Conservation (phyloP, 495 filamentous ascomycete species). For the Margaritispora aquatica region DNA sequence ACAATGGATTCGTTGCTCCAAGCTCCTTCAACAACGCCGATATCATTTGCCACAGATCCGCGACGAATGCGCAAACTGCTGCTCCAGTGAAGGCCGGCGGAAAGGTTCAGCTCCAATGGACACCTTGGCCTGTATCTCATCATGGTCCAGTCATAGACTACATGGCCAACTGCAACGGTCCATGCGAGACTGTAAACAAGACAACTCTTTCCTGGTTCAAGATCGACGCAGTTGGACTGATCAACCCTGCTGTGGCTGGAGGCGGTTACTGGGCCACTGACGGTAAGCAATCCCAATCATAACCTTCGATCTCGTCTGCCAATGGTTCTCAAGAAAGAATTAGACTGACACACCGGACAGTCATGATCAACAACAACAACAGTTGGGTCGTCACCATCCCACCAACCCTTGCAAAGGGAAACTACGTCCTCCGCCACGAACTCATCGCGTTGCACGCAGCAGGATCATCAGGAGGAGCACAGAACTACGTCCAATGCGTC, state of each 20-base stretch:
- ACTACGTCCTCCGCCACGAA: conserved; percentile 78
- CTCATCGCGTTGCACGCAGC: conserved; percentile 71
- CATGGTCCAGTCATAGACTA: conserved; percentile 71
- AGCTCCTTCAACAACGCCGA: conserved; percentile 31
- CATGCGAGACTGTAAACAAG: conserved; percentile 58
- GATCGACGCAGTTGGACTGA: conserved; percentile 56
- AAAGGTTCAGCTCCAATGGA: conserved; percentile 37
- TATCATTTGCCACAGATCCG: conserved; percentile 46
- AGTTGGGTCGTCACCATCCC: conserved; percentile 67
- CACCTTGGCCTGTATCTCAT: conserved; percentile 30
- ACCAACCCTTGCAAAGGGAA: conserved; percentile 52
- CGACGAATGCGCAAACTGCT: conserved; percentile 32
- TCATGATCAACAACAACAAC: conserved; percentile 61
- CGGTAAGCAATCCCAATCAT: no score
- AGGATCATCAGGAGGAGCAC: conserved; percentile 52
- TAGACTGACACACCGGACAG: not conserved
- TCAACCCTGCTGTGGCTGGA: conserved; percentile 35
- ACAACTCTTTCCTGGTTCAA: conserved; percentile 66
- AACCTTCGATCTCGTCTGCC: no score
- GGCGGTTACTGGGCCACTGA: conserved; percentile 55
- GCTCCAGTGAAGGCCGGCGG: conserved; percentile 37
- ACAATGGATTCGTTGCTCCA: conserved; percentile 54
- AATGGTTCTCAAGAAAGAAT: not conserved
- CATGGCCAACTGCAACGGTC: conserved; percentile 66
- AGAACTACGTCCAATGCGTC: conserved; percentile 71